Percentiles rank a stretch among this genome's conserved stretches.
Conservation (phyloP, 345 rosid genomes). For the Sisymbrium irio region DNA sequence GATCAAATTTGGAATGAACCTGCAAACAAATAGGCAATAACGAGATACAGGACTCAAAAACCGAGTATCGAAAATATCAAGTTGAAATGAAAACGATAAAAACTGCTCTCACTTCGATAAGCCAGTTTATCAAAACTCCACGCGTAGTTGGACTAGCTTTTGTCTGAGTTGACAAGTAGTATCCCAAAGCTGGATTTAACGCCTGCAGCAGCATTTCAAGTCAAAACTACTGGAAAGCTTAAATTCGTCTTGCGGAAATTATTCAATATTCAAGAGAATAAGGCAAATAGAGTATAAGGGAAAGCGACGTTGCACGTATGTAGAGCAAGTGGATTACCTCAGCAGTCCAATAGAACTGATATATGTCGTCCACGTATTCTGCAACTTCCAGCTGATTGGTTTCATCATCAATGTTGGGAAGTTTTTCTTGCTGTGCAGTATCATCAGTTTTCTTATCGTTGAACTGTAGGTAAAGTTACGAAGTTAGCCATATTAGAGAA, state of each 20-base stretch:
- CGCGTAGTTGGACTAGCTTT: constrained; percentile 72
- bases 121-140: constrained; percentile 93
- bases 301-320: not conserved
- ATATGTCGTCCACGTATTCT: constrained; percentile 91
- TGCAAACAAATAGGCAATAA: constrained; percentile 32
- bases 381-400: constrained; percentile 90
- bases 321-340: constrained; percentile 54
- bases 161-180: constrained; percentile 59
- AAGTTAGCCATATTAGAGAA: constrained; percentile 8
- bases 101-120: constrained; percentile 68
- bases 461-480: constrained; percentile 46
- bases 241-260: not conserved
- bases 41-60: constrained; percentile 25
- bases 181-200: constrained; percentile 45
- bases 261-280: not conserved
- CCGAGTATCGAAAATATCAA: not conserved
- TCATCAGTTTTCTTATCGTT: constrained; percentile 49
- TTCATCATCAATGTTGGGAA: constrained; percentile 71
- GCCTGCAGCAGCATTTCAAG: constrained; percentile 49
- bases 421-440: constrained; percentile 39
- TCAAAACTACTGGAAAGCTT: constrained; percentile 17
- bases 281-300: not conserved
- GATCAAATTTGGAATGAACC: constrained; percentile 86
- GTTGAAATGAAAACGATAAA: constrained; percentile 4
- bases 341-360: constrained; percentile 77